Base-by-base conservation (phyloP, 2,329 filamentous ascomycete species). In the Rosellinia necatrix region DNA sequence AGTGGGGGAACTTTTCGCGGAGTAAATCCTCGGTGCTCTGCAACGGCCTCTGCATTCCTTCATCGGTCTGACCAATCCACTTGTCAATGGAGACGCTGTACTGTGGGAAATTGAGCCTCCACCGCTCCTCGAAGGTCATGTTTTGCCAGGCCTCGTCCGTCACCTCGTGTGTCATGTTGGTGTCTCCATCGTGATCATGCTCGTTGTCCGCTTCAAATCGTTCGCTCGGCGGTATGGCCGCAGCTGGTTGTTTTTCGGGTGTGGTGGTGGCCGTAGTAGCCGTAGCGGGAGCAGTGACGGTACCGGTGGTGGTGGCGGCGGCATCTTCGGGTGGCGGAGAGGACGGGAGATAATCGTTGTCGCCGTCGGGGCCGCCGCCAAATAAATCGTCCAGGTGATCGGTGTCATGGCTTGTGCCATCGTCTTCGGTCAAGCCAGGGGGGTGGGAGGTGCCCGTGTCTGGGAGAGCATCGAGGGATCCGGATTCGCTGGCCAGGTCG, bases 1-100 rank as follows among this genome's bases (percentile, higher is more conserved):
- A 97, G 7, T 84, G 81, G 1, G 94, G 93, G 76, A 89, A 97
- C 19, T 90, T 81, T 34, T 90, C 87, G 64, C 89, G 87, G 49
- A 96, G 81, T 1, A 92, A 78, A 59, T 96, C 91, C 61, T 88
- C 83, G 19, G 86, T 81, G 21, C 86, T 90, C 71, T 91, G 87
- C 2, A 87, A 85, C 1, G 88, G 85, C 4, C 87, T 83, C 1
- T 89, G 88, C 50, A 88, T 84, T 32, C 88, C 80, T 74, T 88
- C 78, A 68, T 64, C 63, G 32, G 68, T 68, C 50, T 72, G 70
- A 19, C 65, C 68, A 43, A 72, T 66, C 70, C 70, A 72, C 22
- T 61, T 67, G 55, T 70, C 49, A 71, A 75, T 57, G 61, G 72
- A 77, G 47, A 71, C 71, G 44, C 80, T 76, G 52, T 75, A 71